These are phyloP conservation scores for Nicotiana paniculata DNA, from an alignment of 257 asterid genomes.

Conservation along the genomic window DNA sequence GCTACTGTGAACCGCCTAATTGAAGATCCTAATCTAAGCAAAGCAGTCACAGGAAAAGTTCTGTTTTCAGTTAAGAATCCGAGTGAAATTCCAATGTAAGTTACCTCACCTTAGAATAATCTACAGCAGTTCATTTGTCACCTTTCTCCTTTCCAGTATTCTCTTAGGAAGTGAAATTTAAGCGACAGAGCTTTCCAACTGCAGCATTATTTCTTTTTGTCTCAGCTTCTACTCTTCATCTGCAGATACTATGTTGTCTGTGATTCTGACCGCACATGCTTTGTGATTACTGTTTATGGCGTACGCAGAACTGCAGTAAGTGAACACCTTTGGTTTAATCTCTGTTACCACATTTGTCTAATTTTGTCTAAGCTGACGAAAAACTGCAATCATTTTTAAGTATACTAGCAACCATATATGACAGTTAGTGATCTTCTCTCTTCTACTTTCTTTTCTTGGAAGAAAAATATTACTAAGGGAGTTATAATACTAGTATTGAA, in stretches of 20 bases:
- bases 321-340: not conserved
- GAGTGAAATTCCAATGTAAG: constrained; percentile 64
- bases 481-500: not conserved
- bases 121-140: not conserved
- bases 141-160: not conserved
- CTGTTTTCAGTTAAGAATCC: constrained; percentile 51
- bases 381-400: not conserved
- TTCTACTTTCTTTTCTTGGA: not conserved
- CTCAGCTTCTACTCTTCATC: not conserved
- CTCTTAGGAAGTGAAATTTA: not conserved
- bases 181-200: too few relatives aligned
- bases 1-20: constrained; percentile 42
- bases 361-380: too few relatives aligned
- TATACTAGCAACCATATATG: not conserved
- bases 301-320: constrained; percentile 58
- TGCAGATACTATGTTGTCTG: constrained; percentile 77
- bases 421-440: not conserved
- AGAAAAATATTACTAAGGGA: not conserved
- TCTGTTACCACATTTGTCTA: not conserved
- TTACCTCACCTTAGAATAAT: constrained; percentile 7
- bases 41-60: constrained; percentile 62
- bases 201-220: not conserved
- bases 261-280: constrained; percentile 64
- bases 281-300: constrained; percentile 60
- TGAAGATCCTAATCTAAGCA: constrained; percentile 73